Evolutionary conservation across 441 rosid genomes (phyloP), one percentile per base, ranked within the genome.

Genomic region (Pelargonium cotyledonis): DNA sequence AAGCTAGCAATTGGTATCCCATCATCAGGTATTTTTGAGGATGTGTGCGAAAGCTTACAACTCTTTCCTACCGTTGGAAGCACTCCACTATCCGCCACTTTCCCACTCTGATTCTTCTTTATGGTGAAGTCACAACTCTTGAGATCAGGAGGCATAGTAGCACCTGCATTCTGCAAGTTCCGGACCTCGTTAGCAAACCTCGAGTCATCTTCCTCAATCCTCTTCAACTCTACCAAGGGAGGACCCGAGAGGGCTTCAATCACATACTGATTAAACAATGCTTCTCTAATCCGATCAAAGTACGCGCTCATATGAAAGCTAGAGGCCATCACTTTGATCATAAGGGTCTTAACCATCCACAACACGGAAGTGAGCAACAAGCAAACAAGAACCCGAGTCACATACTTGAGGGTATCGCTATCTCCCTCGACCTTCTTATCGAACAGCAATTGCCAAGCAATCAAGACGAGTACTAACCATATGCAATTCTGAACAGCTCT

Each of bases 291-390:
- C 72, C 93, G 73, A 58, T 87, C 96, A 10, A 89, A 92, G 68
- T 92, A 88, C 0, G 96, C 80, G 31, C 91, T 87, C 0, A 87
- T 88, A 53, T 92, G 98, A 66, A 92, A 92, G 1, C 86, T 85
- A 1, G 90, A 85, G 1, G 96, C 93, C 8, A 89, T 75, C 1
- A 85, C 90, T 72, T 92, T 89, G 9, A 92, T 89, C 65, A 92
- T 80, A 11, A 88, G 65, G 1, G 89, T 88, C 77, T 88, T 87
- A 26, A 87, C 29, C 60, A 92, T 68, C 96, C 95, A 88, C 7
- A 92, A 62, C 65, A 78, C 68, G 3, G 81, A 86, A 5, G 85
- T 85, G 8, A 86, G 68, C 73, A 88, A 40, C 63, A 88, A 84
- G 70, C 93, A 71, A 7, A 82, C 87, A 16, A 53, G 60, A 16